Base-by-base conservation (phyloP, 2,329 filamentous ascomycete genomes). In the Paraphoma sp. region DNA sequence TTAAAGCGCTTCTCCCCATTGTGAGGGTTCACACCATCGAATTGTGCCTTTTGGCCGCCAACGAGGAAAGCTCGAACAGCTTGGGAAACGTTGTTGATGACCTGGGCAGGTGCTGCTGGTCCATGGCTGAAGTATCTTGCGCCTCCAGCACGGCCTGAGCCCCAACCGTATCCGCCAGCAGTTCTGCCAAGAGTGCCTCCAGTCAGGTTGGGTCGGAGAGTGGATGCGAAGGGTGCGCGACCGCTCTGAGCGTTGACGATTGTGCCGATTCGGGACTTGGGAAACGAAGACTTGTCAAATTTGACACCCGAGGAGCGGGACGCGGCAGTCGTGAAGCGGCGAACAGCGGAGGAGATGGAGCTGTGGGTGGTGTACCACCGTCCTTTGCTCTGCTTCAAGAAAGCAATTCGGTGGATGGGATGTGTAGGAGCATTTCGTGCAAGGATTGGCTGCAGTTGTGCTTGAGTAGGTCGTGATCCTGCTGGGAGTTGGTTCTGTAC, bases 21-120 rank as follows among this genome's bases (percentile, higher is more conserved):
- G 31, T 70, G 72, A 14, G 86, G 78, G 52, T 89, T 87, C 43
- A 89, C 76, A 11, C 94, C 94, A 73, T 97, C 91, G 68, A 93
- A 97, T 55, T 91, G 90, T 9, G 90, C 89, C 75, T 93, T 95
- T 70, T 96, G 88, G 0, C 95, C 95, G 0, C 91, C 93, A n/a
- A 97, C 83, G 79, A 92, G 89, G 78, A 99, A 97, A 11, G 93
- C 93, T 51, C 95, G 88, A 70, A 98, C 89, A 5, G 93, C 95
- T 67, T 93, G 89, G 11, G 92, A 96, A n/a, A 97, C 94, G 77
- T 97, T 97, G 76, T 95, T 90, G 49, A 98, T 86, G 45, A 98
- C 92, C 75, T 98, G 92, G 1, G 93, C 92, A 40, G 92, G 93
- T 7, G 89, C 87, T 9, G 91, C 89, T 1, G 94, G 92, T 0